These are phyloP conservation scores for Neofusicoccum umdonicola DNA, from an alignment of 2,329 filamentous ascomycete genomes.

Conservation along the genomic window DNA sequence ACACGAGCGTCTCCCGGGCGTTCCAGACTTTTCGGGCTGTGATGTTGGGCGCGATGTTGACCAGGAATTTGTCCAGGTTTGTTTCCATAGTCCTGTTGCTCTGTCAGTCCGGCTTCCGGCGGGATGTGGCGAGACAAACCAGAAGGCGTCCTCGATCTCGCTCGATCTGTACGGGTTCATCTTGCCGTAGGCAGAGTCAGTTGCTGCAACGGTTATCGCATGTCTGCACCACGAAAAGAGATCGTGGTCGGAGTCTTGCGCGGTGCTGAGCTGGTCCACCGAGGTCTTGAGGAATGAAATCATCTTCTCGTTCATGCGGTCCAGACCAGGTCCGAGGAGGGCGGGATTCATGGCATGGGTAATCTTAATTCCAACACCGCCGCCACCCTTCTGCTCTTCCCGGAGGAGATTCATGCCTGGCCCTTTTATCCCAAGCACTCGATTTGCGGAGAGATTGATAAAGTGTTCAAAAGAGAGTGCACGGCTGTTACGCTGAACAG, in stretches of 20 bases:
- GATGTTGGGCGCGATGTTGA: constrained; percentile 26
- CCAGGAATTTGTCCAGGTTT: constrained; percentile 28
- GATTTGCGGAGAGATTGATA: constrained; percentile 29
- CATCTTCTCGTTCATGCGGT: constrained; percentile 37
- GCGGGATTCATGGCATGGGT: constrained; percentile 35
- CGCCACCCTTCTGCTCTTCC: background rate
- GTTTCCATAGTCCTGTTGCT: constrained; percentile 26
- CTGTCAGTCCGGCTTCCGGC: background rate
- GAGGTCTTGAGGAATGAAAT: constrained; percentile 30
- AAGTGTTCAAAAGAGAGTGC: constrained; percentile 40
- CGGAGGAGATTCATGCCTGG: constrained; percentile 25
- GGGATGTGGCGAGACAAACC: constrained; percentile 23
- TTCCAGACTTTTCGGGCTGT: constrained; percentile 33
- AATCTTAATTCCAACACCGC: constrained; percentile 22
- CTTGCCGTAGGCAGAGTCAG: constrained; percentile 42
- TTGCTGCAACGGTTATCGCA: constrained; percentile 38
- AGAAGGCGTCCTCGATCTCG: constrained; percentile 35
- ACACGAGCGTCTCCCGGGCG: constrained; percentile 34
- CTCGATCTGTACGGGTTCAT: constrained; percentile 42
- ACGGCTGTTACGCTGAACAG: constrained; percentile 40
- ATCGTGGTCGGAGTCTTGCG: constrained; percentile 19
- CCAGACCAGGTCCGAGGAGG: constrained; percentile 33
- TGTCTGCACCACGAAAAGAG: constrained; percentile 26
- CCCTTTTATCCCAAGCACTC: background rate
- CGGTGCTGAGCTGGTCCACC: constrained; percentile 18